Evolutionary conservation across 129 eudicot genomes (phyloP), one percentile per base, ranked within the genome.

Genomic region (Centrapalus pauciflorus): DNA sequence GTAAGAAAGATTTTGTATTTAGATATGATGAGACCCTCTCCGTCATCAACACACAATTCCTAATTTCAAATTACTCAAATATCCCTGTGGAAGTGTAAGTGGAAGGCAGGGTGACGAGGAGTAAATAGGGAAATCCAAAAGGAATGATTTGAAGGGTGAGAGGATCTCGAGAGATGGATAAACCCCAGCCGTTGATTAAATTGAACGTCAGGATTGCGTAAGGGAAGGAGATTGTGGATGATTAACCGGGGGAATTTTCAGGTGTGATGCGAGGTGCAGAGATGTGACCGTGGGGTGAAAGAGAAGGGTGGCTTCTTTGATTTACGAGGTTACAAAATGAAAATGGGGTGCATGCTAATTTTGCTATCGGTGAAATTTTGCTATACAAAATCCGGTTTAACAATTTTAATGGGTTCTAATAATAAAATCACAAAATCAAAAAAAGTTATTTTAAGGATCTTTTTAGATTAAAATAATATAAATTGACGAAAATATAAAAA

Each of bases 181-280:
- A 23, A 66, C 45, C 69, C 32, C 43, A 66, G 41, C 68, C 74
- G 68, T 66, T 23, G 79, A 49, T 56, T 75, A 0, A 57, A 11
- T 66, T 0, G 7, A 55, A 34, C 74, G 61, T 75, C 79, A 75
- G 32, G 55, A 75, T 75, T 75, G 74, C 79, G 74, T 75, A 75
- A 45, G 72, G 10, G 52, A 10, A 8, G 60, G 55, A 55, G 43
- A 21, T 64, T 10, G 55, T 64, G 4, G 72, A 74, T 74, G 79
- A 74, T 74, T 66, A 75, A 66, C 73, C 79, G 51, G 73, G 79
- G 79, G 79, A 75, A 75, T 66, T 75, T 75, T 66, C 67, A 66
- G 68, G 74, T 66, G 79, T 24, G 73, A 66, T 28, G 74, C n/a
- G 74, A 35, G 73, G 41, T 66, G 74, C 68, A 75, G 32, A 0